Evolutionary conservation across 2,329 filamentous ascomycete species (phyloP).

Genomic region (Sarocladiaceae sp.): DNA sequence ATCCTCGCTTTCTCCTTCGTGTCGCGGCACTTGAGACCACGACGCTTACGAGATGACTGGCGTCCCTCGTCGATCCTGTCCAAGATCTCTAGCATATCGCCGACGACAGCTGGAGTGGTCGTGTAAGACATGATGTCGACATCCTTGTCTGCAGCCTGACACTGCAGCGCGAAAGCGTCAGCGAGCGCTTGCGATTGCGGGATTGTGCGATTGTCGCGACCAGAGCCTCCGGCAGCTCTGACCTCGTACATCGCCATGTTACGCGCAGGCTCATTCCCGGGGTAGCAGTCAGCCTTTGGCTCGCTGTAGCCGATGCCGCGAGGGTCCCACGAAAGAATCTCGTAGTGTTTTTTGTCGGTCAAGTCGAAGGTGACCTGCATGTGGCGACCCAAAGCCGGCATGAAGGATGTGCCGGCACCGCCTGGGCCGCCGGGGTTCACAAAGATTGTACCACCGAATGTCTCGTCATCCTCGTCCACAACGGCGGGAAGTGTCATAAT

Average conservation of each 20-base stretch:
- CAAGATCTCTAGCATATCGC: slow-evolving; percentile 40
- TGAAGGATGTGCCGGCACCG: slow-evolving; percentile 28
- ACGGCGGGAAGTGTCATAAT: slow-evolving; percentile 33
- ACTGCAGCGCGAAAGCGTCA: not conserved
- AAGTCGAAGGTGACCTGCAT: slow-evolving; percentile 26
- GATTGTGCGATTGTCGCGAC: too few relatives aligned
- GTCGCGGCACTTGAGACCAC: slow-evolving; percentile 6
- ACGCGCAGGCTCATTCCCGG: slow-evolving; percentile 18
- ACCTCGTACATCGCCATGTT: not conserved
- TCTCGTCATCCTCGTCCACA: slow-evolving; percentile 28
- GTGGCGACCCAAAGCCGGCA: slow-evolving; percentile 18
- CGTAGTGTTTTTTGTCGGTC: slow-evolving; percentile 26
- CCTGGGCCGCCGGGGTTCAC: slow-evolving; percentile 40
- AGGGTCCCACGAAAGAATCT: slow-evolving; percentile 38
- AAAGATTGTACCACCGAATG: slow-evolving; percentile 36
- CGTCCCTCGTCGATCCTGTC: slow-evolving; percentile 32
- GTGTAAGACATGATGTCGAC: slow-evolving; percentile 18
- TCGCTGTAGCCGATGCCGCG: slow-evolving; percentile 32
- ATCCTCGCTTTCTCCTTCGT: slow-evolving; percentile 19
- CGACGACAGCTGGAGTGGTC: slow-evolving; percentile 30
- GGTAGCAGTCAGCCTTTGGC: slow-evolving; percentile 33
- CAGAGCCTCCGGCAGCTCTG: not conserved
- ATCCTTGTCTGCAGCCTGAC: not conserved
- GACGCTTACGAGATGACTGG: slow-evolving; percentile 11
- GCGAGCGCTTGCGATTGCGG: too few relatives aligned